These are phyloP conservation scores for Kingdonia uniflora DNA, from an alignment of 164 flowering plant genomes.

Conservation along the genomic window DNA sequence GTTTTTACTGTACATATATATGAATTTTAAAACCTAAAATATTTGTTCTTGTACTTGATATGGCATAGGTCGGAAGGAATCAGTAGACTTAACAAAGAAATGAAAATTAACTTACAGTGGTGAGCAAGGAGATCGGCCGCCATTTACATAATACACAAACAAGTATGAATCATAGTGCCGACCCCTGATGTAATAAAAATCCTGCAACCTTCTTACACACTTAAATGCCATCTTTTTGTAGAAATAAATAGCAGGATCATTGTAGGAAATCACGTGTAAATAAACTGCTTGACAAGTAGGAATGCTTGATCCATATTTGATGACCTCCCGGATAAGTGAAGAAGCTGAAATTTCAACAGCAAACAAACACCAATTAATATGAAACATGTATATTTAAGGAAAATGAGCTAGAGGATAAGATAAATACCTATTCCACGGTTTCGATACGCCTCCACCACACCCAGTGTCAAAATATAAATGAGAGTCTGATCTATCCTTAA, in stretches of 20 bases:
- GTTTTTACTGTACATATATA: too few species aligned
- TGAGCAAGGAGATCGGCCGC: conserved; percentile 91
- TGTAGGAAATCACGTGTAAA: conserved; percentile 87
- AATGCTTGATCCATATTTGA: conserved; percentile 62
- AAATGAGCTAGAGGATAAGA: conserved; percentile 5
- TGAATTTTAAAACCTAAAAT: too few species aligned
- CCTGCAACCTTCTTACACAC: conserved; percentile 53
- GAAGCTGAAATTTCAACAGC: conserved; percentile 46
- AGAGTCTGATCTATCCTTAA: conserved; percentile 50
- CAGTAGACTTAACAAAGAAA: too few species aligned
- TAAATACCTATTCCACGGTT: conserved; percentile 74
- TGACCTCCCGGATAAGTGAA: conserved; percentile 64
- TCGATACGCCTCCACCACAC: conserved; percentile 76
- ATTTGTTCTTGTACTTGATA: too few species aligned
- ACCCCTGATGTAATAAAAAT: conserved; percentile 70
- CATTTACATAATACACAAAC: conserved; percentile 79
- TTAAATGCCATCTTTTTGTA: conserved; percentile 81
- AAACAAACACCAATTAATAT: neutral
- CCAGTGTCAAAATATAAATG: conserved; percentile 82
- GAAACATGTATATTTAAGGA: neutral
- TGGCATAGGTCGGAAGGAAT: neutral
- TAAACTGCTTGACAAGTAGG: conserved; percentile 75
- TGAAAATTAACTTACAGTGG: conserved; percentile 57
- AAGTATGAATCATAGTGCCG: conserved; percentile 80
- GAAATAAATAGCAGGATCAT: conserved; percentile 72